Evolutionary conservation across 2,329 filamentous ascomycete genomes (phyloP).

Genomic region (Pseudogymnoascus sp.): DNA sequence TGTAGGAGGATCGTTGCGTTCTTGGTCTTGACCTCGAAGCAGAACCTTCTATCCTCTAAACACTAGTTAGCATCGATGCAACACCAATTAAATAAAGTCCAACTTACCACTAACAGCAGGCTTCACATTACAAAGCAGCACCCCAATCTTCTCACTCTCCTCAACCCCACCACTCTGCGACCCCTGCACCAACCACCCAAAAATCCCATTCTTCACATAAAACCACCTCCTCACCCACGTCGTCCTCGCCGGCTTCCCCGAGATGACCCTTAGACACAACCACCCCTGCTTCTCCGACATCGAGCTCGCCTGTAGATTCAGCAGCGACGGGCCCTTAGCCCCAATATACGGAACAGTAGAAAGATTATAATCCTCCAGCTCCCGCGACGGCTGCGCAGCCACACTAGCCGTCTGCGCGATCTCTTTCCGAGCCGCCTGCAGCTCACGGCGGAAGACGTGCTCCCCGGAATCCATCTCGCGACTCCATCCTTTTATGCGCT

Average conservation of each 20-base stretch:
- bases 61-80: background rate
- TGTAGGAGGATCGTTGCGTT: constrained; percentile 84
- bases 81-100: background rate
- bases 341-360: constrained; percentile 86
- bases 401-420: constrained; percentile 72
- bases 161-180: constrained; percentile 75
- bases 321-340: constrained; percentile 56
- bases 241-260: constrained; percentile 85
- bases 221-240: constrained; percentile 91
- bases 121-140: constrained; percentile 86
- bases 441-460: constrained; percentile 71
- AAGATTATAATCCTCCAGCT: constrained; percentile 85
- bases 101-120: constrained; percentile 61
- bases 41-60: constrained; percentile 82
- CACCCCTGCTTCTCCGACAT: constrained; percentile 86
- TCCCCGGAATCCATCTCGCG: constrained; percentile 93
- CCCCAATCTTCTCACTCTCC: constrained; percentile 92
- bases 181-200: constrained; percentile 86
- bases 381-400: constrained; percentile 72
- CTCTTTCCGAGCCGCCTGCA: constrained; percentile 71
- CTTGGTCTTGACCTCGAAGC: constrained; percentile 98
- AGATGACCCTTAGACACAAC: constrained; percentile 75
- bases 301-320: constrained; percentile 39
- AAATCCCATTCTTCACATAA: constrained; percentile 91
- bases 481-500: constrained; percentile 85